These are phyloP conservation scores for Fusarium dlaminii DNA, from an alignment of 2,329 filamentous ascomycete genomes.

Conservation along the genomic window DNA sequence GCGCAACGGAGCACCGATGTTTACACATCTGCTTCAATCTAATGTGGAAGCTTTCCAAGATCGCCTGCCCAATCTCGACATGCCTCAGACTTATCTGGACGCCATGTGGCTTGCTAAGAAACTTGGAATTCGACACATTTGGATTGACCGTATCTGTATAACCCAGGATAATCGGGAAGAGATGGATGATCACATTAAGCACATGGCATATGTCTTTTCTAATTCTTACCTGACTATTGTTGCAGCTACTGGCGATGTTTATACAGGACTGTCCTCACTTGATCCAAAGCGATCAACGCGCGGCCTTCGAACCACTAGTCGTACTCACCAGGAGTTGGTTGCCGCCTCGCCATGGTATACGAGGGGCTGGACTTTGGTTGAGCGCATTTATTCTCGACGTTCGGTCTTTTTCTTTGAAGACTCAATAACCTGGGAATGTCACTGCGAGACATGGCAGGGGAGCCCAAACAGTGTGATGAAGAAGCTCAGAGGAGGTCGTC, in stretches of 20 bases:
- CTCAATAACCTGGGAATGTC: conserved; percentile 56
- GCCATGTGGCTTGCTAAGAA: conserved; percentile 57
- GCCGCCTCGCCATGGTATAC: conserved; percentile 51
- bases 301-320: conserved; percentile 37
- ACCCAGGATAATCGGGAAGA: conserved; percentile 55
- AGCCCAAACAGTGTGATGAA: conserved; percentile 45
- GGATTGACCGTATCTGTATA: conserved; percentile 59
- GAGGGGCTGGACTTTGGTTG: conserved; percentile 57
- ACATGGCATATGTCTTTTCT: conserved; percentile 58
- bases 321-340: conserved; percentile 52
- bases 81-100: conserved; percentile 55
- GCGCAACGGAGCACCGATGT: conserved; percentile 40
- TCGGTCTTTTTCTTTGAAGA: conserved; percentile 57
- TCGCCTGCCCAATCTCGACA: conserved; percentile 49
- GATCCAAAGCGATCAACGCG: conserved; percentile 47
- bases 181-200: conserved; percentile 51
- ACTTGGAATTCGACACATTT: conserved; percentile 55
- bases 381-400: conserved; percentile 54
- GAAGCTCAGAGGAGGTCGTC: conserved; percentile 44
- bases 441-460: conserved; percentile 56
- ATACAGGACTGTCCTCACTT: conserved; percentile 51
- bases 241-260: conserved; percentile 52
- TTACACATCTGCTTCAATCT: conserved; percentile 47
- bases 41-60: conserved; percentile 51
- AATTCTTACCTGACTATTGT: conserved; percentile 57